Percentiles rank a stretch among this genome's conserved stretches.
These are phyloP conservation scores for Volutella citrinella DNA, from an alignment of 2,329 filamentous ascomycete genomes.

Conservation along the genomic window DNA sequence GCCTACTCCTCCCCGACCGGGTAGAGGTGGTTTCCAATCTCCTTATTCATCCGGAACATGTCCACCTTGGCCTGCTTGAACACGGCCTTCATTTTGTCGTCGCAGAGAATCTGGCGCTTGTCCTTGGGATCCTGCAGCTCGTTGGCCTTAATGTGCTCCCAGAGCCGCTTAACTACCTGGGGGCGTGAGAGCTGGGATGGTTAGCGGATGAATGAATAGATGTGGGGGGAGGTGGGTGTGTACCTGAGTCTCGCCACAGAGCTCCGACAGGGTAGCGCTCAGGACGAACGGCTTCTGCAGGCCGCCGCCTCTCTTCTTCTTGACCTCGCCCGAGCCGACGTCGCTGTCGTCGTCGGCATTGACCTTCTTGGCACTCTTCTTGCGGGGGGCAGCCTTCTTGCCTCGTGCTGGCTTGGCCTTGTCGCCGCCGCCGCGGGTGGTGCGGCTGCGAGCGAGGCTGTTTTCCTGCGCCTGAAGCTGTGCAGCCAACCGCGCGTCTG, in stretches of 20 bases:
- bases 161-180: conserved; percentile 93
- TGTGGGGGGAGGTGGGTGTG: conserved; percentile 26
- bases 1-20: conserved; percentile 59
- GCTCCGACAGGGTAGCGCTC: conserved; percentile 64
- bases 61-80: conserved; percentile 90
- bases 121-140: conserved; percentile 88
- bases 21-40: conserved; percentile 86
- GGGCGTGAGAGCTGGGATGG: conserved; percentile 74
- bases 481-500: conserved; percentile 83
- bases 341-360: conserved; percentile 80
- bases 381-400: conserved; percentile 59
- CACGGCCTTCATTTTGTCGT: conserved; percentile 85
- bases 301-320: conserved; percentile 81
- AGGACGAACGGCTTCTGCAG: conserved; percentile 87
- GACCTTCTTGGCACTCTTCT: conserved; percentile 75
- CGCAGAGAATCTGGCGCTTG: conserved; percentile 89
- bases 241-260: conserved; percentile 69
- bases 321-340: conserved; percentile 57
- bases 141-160: conserved; percentile 88
- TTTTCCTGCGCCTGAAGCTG: conserved; percentile 93
- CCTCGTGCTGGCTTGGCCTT: conserved; percentile 58
- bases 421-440: conserved; percentile 73
- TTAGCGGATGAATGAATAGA: not conserved
- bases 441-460: conserved; percentile 59
- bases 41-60: conserved; percentile 99